These are phyloP conservation scores for Cystobasidium pallidum DNA, from an alignment of 1,284 basidiomycete species.

Conservation along the genomic window DNA sequence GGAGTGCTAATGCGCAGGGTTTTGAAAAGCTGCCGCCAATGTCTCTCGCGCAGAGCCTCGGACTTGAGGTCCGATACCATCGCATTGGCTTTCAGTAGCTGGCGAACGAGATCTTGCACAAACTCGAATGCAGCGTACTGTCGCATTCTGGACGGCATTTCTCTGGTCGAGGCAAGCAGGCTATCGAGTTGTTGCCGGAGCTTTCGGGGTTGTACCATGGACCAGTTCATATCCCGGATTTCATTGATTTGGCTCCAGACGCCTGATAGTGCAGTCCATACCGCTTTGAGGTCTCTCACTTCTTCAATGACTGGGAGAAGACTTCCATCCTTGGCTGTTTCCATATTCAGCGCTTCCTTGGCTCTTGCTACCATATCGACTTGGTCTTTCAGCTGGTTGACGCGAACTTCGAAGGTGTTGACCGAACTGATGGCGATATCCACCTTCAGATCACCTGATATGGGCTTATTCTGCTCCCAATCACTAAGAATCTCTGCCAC, in stretches of 20 bases:
- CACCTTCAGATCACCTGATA: constrained; percentile 92
- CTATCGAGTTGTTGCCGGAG: constrained; percentile 90
- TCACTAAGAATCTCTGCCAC: constrained; percentile 85
- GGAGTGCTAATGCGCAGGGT: constrained; percentile 63
- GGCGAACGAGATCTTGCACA: constrained; percentile 86
- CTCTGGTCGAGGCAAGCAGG: constrained; percentile 85
- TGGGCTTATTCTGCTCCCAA: constrained; percentile 94
- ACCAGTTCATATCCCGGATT: constrained; percentile 85
- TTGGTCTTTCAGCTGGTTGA: constrained; percentile 86
- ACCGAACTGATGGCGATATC: constrained; percentile 95
- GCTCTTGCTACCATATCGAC: constrained; percentile 91
- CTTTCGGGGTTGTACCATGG: constrained; percentile 87
- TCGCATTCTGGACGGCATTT: constrained; percentile 98
- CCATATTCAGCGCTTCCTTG: constrained; percentile 94
- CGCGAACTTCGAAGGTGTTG: constrained; percentile 87
- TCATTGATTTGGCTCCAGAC: constrained; percentile 94
- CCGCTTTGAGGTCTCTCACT: constrained; percentile 90
- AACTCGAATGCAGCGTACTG: constrained; percentile 99
- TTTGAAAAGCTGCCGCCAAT: constrained; percentile 98
- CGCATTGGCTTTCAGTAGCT: constrained; percentile 84
- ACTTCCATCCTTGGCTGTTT: constrained; percentile 84
- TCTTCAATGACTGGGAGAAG: constrained; percentile 94
- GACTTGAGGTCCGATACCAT: constrained; percentile 92
- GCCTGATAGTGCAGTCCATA: constrained; percentile 97
- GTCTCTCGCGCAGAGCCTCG: constrained; percentile 94